Evolutionary conservation across 1,284 basidiomycete genomes (phyloP).

Genomic region (Cryptococcus depauperatus): DNA sequence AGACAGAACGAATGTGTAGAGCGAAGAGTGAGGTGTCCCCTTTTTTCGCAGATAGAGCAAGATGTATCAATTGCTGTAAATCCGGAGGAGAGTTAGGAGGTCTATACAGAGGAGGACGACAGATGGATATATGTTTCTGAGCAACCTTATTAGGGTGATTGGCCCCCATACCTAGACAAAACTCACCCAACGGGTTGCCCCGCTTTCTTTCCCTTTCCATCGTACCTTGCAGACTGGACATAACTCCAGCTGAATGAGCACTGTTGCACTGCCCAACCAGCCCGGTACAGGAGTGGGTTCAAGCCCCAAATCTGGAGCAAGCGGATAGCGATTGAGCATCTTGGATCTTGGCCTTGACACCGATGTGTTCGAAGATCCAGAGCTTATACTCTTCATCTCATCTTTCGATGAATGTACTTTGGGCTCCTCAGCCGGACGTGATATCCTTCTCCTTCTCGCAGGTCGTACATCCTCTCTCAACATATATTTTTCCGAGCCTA

Average conservation of each 20-base stretch:
- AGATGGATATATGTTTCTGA: conserved; percentile 37
- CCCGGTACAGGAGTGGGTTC: conserved; percentile 19
- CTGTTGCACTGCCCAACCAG: conserved; percentile 30
- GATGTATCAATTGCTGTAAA: conserved; percentile 24
- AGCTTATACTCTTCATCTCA: too few species aligned
- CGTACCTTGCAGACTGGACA: conserved; percentile 31
- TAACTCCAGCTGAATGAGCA: conserved; percentile 15
- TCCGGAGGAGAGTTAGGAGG: conserved; percentile 36
- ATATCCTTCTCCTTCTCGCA: too few species aligned
- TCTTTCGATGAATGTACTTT: too few species aligned
- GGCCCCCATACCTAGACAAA: not conserved
- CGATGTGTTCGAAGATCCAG: too few species aligned
- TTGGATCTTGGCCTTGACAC: not conserved
- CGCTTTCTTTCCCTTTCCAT: conserved; percentile 31
- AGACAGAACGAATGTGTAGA: conserved; percentile 14
- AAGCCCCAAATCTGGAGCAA: conserved; percentile 8
- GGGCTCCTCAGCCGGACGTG: too few species aligned
- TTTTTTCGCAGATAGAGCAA: conserved; percentile 17
- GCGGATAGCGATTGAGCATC: too few species aligned
- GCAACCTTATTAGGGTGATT: not conserved
- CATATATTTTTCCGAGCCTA: too few species aligned
- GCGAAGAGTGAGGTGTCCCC: conserved; percentile 21
- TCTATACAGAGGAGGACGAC: conserved; percentile 31
- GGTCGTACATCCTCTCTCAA: too few species aligned
- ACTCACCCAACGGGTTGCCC: conserved; percentile 36